A percentile compares a stretch with the other conserved stretches of the same genome.
Evolutionary conservation across 768 basidiomycete species (phyloP).

Genomic region (Mycena maculata): DNA sequence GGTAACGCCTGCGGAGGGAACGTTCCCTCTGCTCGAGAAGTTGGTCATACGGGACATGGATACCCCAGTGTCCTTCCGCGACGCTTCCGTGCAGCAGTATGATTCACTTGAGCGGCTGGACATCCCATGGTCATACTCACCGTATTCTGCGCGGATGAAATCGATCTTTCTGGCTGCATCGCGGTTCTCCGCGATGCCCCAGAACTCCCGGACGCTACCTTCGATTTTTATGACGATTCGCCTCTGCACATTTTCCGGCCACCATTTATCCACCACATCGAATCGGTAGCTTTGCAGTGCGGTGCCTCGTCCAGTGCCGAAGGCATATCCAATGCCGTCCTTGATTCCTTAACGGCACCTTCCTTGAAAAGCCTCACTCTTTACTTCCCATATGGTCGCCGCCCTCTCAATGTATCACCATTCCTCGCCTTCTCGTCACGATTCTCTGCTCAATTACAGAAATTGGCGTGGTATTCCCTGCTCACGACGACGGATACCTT

Average conservation of each 20-base stretch:
- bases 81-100: background rate
- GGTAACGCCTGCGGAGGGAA: background rate
- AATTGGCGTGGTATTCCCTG: background rate
- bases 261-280: background rate
- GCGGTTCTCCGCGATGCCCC: background rate
- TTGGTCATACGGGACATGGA: background rate
- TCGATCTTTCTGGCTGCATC: background rate
- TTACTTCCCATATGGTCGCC: too few species aligned
- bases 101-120: background rate
- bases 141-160: background rate
- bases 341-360: background rate
- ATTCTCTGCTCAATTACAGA: background rate
- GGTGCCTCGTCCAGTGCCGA: too few species aligned
- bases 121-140: conserved; percentile 7
- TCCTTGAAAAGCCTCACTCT: conserved; percentile 10
- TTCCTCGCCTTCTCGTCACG: conserved; percentile 1
- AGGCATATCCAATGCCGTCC: background rate
- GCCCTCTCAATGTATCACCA: background rate
- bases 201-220: background rate
- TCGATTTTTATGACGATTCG: background rate
- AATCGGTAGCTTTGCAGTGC: conserved; percentile 1
- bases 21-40: conserved; percentile 9
- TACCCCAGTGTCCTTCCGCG: background rate
- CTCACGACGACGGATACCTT: background rate
- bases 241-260: background rate